Evolutionary conservation across 345 rosid genomes (phyloP), one percentile per base, ranked within the genome.

Genomic region (Brassica napus): DNA sequence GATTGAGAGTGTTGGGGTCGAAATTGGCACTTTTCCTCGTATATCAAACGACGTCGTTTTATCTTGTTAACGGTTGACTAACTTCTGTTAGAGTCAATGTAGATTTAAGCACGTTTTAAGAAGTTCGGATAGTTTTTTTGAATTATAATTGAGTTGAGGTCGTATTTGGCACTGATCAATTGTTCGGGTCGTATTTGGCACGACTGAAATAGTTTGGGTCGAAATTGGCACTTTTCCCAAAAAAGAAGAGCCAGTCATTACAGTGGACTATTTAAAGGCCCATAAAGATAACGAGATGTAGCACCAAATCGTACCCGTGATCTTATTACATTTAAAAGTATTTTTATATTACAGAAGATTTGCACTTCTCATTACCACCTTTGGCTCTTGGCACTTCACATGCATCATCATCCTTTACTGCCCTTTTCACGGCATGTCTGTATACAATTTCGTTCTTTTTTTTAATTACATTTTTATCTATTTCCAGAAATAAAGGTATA

Each of bases 341-440:
- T 30, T 0, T 8, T 3, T 16, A 4, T 16, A 8, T 35, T 24
- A 18, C 21, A 5, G 35, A 57, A 76, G 15, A 16, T 58, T 12
- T 59, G 26, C 44, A 18, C 71, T 54, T 64, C 58, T 65, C 35
- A 42, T 35, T 57, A 28, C 61, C 67, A 65, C 49, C 65, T 77
- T 35, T 24, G 64, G 64, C 71, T 31, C 37, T 71, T 71, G 66
- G 44, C 71, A 26, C 66, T 78, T 64, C 72, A 78, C 81, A 78
- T 78, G 72, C 72, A 78, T 71, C 81, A 71, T 63, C 57, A n/a
- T 52, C 21, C 57, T 52, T 34, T 21, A 76, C 16, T 76, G 68
- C 79, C 62, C 68, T 68, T 59, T 59, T 37, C 79, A 67, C 44
- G 72, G 57, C 58, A 66, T 57, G 4, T 69, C 64, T 37, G 31